A percentile compares a stretch with the other conserved stretches of the same genome.
Conservation (phyloP, 2,329 filamentous ascomycete species). For the Nigrograna mackinnonii region DNA sequence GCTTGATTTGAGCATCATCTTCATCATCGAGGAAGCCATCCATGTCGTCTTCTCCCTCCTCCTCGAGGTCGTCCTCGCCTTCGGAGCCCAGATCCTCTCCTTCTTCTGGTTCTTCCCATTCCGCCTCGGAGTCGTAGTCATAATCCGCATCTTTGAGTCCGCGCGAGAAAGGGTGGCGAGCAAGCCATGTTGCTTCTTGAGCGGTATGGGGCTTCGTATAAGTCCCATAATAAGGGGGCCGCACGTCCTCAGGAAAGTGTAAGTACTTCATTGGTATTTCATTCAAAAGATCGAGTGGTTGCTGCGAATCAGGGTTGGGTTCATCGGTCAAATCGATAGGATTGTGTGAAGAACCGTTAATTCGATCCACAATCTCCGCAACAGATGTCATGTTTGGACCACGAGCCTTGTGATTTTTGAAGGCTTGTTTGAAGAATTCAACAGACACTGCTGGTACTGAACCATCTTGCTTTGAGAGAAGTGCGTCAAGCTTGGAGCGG, state of each 20-base stretch:
- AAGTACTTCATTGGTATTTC: conserved; percentile 66
- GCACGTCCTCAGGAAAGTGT: conserved; percentile 64
- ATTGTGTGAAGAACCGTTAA: conserved; percentile 46
- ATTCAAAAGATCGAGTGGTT: conserved; percentile 50
- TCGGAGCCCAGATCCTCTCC: conserved; percentile 68
- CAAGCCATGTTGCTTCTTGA: conserved; percentile 48
- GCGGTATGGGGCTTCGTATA: conserved; percentile 63
- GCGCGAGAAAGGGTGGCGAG: conserved; percentile 58
- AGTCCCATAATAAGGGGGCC: conserved; percentile 73
- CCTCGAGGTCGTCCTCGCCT: conserved; percentile 69
- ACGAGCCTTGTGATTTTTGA: conserved; percentile 15
- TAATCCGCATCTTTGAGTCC: conserved; percentile 70
- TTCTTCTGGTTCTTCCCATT: conserved; percentile 80
- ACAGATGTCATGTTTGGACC: conserved; percentile 25
- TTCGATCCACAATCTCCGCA: conserved; percentile 45
- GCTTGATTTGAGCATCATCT: conserved; percentile 62
- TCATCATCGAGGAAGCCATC: conserved; percentile 88
- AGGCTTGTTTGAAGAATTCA: conserved; percentile 19
- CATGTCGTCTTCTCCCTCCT: conserved; percentile 82
- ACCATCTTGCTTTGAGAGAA: conserved; percentile 19
- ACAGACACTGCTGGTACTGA: conserved; percentile 15
- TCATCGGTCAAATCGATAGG: conserved; percentile 49
- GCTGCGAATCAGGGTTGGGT: conserved; percentile 12
- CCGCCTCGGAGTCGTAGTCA: conserved; percentile 82
- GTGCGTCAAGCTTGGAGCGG: conserved; percentile 26